Base-by-base conservation (phyloP, 192 early-diverging fungal genomes). In the Mycoemilia scoparia region DNA sequence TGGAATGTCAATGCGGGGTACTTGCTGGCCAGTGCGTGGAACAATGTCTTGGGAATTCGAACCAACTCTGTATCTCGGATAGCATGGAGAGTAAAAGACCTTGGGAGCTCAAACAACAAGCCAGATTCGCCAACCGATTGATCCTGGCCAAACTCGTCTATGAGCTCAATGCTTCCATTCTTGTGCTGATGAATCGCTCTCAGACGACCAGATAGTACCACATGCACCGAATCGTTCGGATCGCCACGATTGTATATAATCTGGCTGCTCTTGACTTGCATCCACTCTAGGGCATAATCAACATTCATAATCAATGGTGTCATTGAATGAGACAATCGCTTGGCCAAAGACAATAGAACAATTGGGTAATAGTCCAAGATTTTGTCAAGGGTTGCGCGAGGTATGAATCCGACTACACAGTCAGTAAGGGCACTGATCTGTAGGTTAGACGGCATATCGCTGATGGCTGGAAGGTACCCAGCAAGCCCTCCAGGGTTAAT, bases 41-140 rank as follows among this genome's bases (percentile, higher is more conserved):
- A 93, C 27, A 99, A 63, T 0, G 88, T 85, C 30, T 83, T 86
- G 4, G 95, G 95, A 61, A 99, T 81, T 8, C 91, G 71, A 13
- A 87, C 87, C 15, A 96, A 69, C 58, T 99, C 92, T 0, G 87
- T 77, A 49, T 96, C 95, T 26, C 95, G 78, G 42, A 99, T 99
- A 2, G 95, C 95, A 43, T 99, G 92, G 16, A 96, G 62, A 4
- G 87, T 99, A 13, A 76, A 77, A 12, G 70, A 70, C 28, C 82
- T 73, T 2, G 72, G 69, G 8, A 66, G 57, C 18, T 57, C 67
- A 46, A 69, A 78, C 24, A 99, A 54, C 7, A 96, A 79, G 43
- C 90, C 89, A 13, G 89, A 59, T 53, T 99, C 95, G 29, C 95
- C 95, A 1, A 99, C 75, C 17, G 82, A 86, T 36, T 99, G 86